Evolutionary conservation across 2,329 filamentous ascomycete genomes (phyloP).

Genomic region (Pseudopithomyces chartarum): DNA sequence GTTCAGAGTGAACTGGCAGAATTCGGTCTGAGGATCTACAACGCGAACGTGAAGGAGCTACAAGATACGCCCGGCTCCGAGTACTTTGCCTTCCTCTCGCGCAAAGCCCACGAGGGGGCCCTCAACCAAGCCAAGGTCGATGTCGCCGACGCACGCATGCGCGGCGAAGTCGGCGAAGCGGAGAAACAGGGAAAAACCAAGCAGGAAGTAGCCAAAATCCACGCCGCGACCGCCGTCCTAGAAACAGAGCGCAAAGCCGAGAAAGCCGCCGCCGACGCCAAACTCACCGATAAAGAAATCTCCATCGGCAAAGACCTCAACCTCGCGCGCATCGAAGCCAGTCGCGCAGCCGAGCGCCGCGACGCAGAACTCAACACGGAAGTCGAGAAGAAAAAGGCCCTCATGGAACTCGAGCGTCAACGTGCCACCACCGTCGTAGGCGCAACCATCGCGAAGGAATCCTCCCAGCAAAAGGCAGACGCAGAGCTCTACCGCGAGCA

Average conservation of each 20-base stretch:
- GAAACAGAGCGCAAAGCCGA: constrained; percentile 85
- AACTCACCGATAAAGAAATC: constrained; percentile 73
- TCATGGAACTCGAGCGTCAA: constrained; percentile 79
- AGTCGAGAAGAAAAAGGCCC: constrained; percentile 77
- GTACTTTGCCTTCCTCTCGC: constrained; percentile 81
- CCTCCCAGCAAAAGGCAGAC: constrained; percentile 71
- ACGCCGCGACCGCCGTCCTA: constrained; percentile 81
- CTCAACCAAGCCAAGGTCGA: constrained; percentile 76
- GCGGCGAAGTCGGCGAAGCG: constrained; percentile 76
- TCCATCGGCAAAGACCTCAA: constrained; percentile 75
- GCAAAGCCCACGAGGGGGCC: constrained; percentile 84
- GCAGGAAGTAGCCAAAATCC: constrained; percentile 85
- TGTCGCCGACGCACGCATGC: constrained; percentile 63
- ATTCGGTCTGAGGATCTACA: constrained; percentile 73
- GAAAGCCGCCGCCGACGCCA: constrained; percentile 77
- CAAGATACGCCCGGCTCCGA: constrained; percentile 80
- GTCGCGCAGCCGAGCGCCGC: constrained; percentile 72
- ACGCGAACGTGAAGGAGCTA: constrained; percentile 83
- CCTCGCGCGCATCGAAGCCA: constrained; percentile 74
- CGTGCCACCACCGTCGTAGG: constrained; percentile 79
- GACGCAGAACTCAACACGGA: constrained; percentile 81
- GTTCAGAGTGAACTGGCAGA: constrained; percentile 80
- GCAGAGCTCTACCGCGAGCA: constrained; percentile 56
- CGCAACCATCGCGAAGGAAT: constrained; percentile 71
- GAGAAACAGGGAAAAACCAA: constrained; percentile 80